Base-by-base conservation (phyloP, 192 early-diverging fungal species). In the Pilaira anomala region DNA sequence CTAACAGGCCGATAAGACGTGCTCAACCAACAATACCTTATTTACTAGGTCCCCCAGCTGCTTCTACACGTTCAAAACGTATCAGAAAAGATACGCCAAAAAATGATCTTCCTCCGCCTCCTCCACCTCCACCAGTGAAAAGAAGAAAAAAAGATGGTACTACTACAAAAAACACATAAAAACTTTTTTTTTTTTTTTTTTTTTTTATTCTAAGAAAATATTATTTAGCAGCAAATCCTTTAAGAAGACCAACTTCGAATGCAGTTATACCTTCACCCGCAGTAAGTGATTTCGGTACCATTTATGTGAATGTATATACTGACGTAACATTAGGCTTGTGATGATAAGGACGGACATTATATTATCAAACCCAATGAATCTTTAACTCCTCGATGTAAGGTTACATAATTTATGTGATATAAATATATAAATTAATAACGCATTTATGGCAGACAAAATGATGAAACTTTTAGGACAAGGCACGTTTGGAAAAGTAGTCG, bases 401-500 rank as follows among this genome's bases (percentile, higher is more conserved):
- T n/a, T n/a, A n/a, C 59, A 12, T 36, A 25, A n/a, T 44, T 24
- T 24, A 40, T 54, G 1, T 2, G 33, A 18, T 45, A n/a, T 8
- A 25, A 7, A 66, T 0, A 18, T 0, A 48, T 24, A 25, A 12
- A 1, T n/a, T 42, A 53, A 1, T 71, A 41, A 58, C 12, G 13
- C n/a, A 61, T 18, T 16, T 19, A 36, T 5, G 33, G 7, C 63
- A 93, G 91, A 91, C 67, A 83, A 85, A 69, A 96, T 98, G 66
- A 79, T 91, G 61, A 78, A 86, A 12, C 75, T 94, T 45, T 78
- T 99, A 25, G 97, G 97, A 5, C 95, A 97, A 77, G 97, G 97
- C 7, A 99, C 97, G 0, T 99, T 98, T 83, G 97, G 97, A 69
- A 97, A 95, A 75, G 97, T 99, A 9, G 88, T 95, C 51, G 88